A percentile compares a stretch with the other conserved stretches of the same genome.
These are phyloP conservation scores for Isabelozyma gotoi DNA, from an alignment of 805 yeast species.

Conservation along the genomic window DNA sequence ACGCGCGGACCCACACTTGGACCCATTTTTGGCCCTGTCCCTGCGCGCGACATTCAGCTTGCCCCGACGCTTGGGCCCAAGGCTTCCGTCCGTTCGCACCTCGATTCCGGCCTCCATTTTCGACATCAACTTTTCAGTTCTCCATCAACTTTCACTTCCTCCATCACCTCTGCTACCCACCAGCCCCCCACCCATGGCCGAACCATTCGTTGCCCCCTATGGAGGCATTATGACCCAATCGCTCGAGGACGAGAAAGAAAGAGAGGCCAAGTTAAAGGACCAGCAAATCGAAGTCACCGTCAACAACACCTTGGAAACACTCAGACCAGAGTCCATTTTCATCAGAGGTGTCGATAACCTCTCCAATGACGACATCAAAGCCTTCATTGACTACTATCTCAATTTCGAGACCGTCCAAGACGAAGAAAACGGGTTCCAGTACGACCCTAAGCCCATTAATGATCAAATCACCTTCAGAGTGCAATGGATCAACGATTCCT, in stretches of 20 bases:
- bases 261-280: slow-evolving; percentile 25
- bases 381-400: slow-evolving; percentile 49
- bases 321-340: slow-evolving; percentile 49
- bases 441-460: slow-evolving; percentile 23
- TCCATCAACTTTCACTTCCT: neutral
- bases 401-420: slow-evolving; percentile 25
- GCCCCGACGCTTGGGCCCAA: too few relatives aligned
- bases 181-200: slow-evolving; percentile 10
- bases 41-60: too few relatives aligned
- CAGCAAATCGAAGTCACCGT: slow-evolving; percentile 33
- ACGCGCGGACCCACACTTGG: neutral
- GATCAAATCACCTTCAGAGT: slow-evolving; percentile 40
- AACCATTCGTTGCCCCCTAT: slow-evolving; percentile 36
- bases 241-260: slow-evolving; percentile 35
- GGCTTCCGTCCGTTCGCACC: too few relatives aligned
- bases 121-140: too few relatives aligned
- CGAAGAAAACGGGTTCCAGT: slow-evolving; percentile 13
- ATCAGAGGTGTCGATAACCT: slow-evolving; percentile 64
- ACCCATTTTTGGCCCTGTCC: neutral
- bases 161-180: neutral
- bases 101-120: too few relatives aligned
- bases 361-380: slow-evolving; percentile 58
- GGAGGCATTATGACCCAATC: slow-evolving; percentile 43
- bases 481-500: slow-evolving; percentile 68
- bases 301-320: slow-evolving; percentile 28